phyloP scores from a whole-genome alignment of 352 stramenopile species.

The Phytophthora sp. region DNA sequence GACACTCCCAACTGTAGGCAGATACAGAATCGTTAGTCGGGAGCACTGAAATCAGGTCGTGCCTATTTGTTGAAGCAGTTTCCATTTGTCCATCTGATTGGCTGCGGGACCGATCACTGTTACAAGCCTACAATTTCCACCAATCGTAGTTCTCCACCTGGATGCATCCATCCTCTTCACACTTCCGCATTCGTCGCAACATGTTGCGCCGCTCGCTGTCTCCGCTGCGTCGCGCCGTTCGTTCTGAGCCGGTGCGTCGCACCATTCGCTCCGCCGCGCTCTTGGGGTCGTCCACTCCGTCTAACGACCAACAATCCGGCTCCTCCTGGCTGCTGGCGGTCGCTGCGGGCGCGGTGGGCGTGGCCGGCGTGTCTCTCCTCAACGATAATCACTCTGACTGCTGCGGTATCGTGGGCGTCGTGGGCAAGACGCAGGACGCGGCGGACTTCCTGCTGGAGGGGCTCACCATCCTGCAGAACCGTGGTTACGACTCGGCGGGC shows the following conservation, averaged over 20 bases:
- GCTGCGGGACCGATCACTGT: constrained; percentile 1
- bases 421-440: constrained; percentile 71
- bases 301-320: constrained; percentile 8
- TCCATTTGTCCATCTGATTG: constrained; percentile 16
- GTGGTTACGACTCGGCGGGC: constrained; percentile 98
- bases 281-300: background rate
- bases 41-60: no score
- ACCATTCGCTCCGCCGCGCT: constrained; percentile 11
- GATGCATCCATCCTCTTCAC: no score
- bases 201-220: constrained; percentile 33
- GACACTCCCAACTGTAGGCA: constrained; percentile 33
- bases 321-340: constrained; percentile 27
- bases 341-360: constrained; percentile 22
- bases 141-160: constrained; percentile 16
- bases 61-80: no score
- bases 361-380: constrained; percentile 8
- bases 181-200: no score
- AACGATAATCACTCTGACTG: constrained; percentile 35
- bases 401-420: constrained; percentile 84
- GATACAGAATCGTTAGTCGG: no score
- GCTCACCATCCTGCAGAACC: constrained; percentile 92
- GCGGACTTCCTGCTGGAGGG: constrained; percentile 85
- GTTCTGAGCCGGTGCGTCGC: constrained; percentile 6
- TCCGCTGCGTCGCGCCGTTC: constrained; percentile 11
- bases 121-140: constrained; percentile 10